Percentiles rank a stretch among this genome's conserved stretches.
These are phyloP conservation scores for Leonotis leonurus DNA, from an alignment of 257 asterid genomes.

Conservation along the genomic window DNA sequence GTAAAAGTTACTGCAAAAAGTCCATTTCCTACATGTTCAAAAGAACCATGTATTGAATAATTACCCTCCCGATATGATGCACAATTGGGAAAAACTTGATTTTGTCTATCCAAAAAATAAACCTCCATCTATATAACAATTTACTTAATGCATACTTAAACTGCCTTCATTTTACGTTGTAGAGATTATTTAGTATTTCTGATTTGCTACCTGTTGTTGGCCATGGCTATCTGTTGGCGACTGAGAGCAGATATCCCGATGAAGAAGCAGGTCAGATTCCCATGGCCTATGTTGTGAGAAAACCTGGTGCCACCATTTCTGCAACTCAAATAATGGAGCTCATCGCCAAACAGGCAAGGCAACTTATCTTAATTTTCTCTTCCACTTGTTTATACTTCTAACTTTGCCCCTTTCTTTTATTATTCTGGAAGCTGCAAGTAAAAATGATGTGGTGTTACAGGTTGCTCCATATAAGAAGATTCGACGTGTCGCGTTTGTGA, in stretches of 20 bases:
- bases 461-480: constrained; percentile 65
- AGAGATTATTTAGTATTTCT: neutral
- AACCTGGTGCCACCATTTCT: constrained; percentile 54
- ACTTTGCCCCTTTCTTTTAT: neutral
- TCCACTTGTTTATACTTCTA: neutral
- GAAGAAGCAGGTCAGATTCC: constrained; percentile 97
- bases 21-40: neutral
- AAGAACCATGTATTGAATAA: too few species aligned
- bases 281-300: constrained; percentile 83
- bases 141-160: neutral
- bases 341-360: constrained; percentile 65
- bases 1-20: neutral
- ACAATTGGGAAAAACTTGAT: neutral
- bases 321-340: constrained; percentile 63
- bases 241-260: constrained; percentile 64
- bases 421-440: neutral
- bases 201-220: neutral
- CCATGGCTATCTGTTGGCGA: neutral
- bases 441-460: constrained; percentile 10
- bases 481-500: constrained; percentile 49
- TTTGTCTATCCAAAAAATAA: neutral
- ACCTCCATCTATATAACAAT: neutral
- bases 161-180: neutral
- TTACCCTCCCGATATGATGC: too few species aligned
- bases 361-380: neutral